Conservation (phyloP, 2,329 filamentous ascomycete species). For the Zymoseptoria ardabiliae region DNA sequence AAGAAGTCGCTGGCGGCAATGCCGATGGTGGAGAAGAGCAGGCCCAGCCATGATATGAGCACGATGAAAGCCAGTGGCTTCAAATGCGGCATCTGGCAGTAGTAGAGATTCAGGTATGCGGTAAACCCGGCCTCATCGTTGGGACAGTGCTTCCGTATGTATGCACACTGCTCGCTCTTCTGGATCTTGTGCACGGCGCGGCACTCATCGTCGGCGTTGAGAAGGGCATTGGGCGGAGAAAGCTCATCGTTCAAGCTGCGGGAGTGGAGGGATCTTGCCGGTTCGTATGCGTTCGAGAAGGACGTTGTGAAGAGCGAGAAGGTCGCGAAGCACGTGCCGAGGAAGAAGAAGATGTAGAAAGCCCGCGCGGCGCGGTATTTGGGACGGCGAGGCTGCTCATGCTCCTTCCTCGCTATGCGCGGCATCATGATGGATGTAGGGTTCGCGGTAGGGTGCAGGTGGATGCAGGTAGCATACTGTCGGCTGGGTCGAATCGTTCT, state of each 20-base stretch:
- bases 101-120: constrained; percentile 84
- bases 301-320: constrained; percentile 15
- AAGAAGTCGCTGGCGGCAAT: constrained; percentile 98
- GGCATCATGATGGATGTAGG: neutral
- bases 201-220: constrained; percentile 51
- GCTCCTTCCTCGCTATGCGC: neutral
- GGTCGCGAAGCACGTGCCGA: constrained; percentile 23
- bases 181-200: constrained; percentile 66
- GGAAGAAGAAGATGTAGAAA: constrained; percentile 40
- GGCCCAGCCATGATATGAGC: constrained; percentile 72
- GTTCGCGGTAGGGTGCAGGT: neutral
- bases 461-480: neutral
- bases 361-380: constrained; percentile 37
- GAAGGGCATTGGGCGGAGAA: neutral
- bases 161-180: constrained; percentile 68
- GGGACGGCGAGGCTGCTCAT: neutral
- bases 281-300: neutral
- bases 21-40: constrained; percentile 93
- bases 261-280: neutral
- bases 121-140: constrained; percentile 87
- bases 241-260: neutral
- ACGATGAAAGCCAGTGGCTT: constrained; percentile 73
- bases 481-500: neutral
- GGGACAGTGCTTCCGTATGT: constrained; percentile 71
- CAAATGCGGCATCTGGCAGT: constrained; percentile 61